Evolutionary conservation across 75 land plant genomes (phyloP), one percentile per base, ranked within the genome.

Genomic region (Selaginella tamariscina): DNA sequence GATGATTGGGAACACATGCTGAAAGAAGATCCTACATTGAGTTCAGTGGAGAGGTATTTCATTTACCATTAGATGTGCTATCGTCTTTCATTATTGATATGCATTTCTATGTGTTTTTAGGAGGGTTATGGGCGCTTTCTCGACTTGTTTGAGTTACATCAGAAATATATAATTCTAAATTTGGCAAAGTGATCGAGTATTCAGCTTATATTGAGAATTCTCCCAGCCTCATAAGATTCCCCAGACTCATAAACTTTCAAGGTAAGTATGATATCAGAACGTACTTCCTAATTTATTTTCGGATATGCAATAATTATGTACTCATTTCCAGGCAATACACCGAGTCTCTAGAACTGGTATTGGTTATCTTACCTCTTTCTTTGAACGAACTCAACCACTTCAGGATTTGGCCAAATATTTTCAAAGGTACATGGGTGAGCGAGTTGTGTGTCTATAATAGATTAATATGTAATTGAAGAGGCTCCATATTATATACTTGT

Each of bases 61-160:
- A 21, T 9, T 27, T 26, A 28, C 27, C 8, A 8, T 24, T 26
- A 21, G 63, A 18, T 31, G 15, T 69, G 26, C 29, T 11, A 65
- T 69, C 72, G 31, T 49, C 64, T 27, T 33, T 33, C 20, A 5
- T 39, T 39, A 5, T 39, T 15, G 49, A 5, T 5, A 15, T 39
- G 49, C 5, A 39, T 39, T 15, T 60, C 20, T 70, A 2, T n/a
- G 30, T 55, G 24, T 64, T 62, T 32, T 56, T 82, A 92, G 95
- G 99, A 94, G 84, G 91, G 94, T 18, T 79, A 74, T 78, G 99
- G 99, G 5, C 74, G 87, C n/a, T 94, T 85, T 71, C 77, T 94
- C 24, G 99, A 94, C 68, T 28, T 94, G 88, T 96, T 89, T 73
- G 96, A 94, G 71, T 55, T 94, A 54, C 89, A 76, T 77, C 81